Conservation (phyloP, 805 yeast genomes). For the Starmerella scarabaei region DNA sequence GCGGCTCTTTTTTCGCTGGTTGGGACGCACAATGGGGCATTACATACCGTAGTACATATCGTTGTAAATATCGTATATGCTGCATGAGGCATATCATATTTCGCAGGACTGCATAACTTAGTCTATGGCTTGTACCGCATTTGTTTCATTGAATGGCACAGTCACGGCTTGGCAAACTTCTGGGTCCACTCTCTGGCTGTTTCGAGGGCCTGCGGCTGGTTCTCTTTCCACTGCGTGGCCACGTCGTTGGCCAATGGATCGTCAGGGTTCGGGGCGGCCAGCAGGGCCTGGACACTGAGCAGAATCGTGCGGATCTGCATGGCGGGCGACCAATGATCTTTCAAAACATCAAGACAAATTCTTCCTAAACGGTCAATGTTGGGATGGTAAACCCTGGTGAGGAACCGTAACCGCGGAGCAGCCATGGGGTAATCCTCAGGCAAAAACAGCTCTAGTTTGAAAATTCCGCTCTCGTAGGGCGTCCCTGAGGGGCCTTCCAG, state of each 20-base stretch:
- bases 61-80: neutral
- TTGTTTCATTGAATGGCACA: too few relatives aligned
- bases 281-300: conserved; percentile 79
- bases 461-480: conserved; percentile 71
- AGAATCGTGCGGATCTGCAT: conserved; percentile 86
- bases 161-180: conserved; percentile 48
- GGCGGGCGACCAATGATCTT: conserved; percentile 96
- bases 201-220: conserved; percentile 64
- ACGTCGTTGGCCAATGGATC: conserved; percentile 97
- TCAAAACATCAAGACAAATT: conserved; percentile 87
- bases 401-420: conserved; percentile 88
- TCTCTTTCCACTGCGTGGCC: conserved; percentile 88
- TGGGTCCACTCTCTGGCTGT: conserved; percentile 71
- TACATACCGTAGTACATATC: neutral
- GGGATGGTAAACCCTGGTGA: conserved; percentile 92
- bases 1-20: too few relatives aligned
- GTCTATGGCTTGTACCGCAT: too few relatives aligned
- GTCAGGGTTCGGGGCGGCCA: conserved; percentile 95
- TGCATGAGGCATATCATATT: too few relatives aligned
- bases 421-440: conserved; percentile 99
- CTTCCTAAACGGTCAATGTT: conserved; percentile 92
- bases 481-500: conserved; percentile 85
- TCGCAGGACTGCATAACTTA: too few relatives aligned
- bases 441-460: conserved; percentile 70
- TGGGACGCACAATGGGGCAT: too few relatives aligned